These are phyloP conservation scores for Collybia nuda DNA, from an alignment of 768 basidiomycete genomes.

Conservation along the genomic window DNA sequence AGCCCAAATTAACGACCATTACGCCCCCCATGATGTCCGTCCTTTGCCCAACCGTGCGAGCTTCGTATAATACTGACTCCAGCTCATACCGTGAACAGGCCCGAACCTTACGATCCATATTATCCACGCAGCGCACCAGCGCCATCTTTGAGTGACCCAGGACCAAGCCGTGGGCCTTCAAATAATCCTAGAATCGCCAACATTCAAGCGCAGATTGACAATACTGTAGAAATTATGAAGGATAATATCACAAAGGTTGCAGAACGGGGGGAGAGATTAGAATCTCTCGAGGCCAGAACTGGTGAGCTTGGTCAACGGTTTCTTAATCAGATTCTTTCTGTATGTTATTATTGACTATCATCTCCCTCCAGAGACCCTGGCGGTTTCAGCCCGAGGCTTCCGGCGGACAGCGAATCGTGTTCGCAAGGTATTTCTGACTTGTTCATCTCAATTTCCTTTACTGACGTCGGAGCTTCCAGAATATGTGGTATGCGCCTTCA, in stretches of 20 bases:
- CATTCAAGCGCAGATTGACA: constrained; percentile 92
- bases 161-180: not conserved
- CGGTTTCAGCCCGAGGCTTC: constrained; percentile 95
- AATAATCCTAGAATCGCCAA: constrained; percentile 42
- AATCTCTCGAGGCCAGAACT: constrained; percentile 94
- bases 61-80: too few relatives aligned
- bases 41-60: too few relatives aligned
- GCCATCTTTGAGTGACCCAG: not conserved
- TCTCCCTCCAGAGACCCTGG: constrained; percentile 73
- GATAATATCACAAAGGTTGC: constrained; percentile 93
- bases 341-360: constrained; percentile 7
- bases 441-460: not conserved
- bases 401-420: constrained; percentile 93
- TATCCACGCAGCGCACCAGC: not conserved
- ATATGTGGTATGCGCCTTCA: constrained; percentile 76
- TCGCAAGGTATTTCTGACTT: constrained; percentile 71
- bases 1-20: too few relatives aligned
- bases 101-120: constrained; percentile 1
- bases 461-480: constrained; percentile 38
- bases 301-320: constrained; percentile 52
- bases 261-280: constrained; percentile 88
- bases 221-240: constrained; percentile 94
- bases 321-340: not conserved
- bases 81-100: not conserved
- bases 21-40: not conserved